Conservation (phyloP, 2,329 filamentous ascomycete species). For the Chaetomium sp. region DNA sequence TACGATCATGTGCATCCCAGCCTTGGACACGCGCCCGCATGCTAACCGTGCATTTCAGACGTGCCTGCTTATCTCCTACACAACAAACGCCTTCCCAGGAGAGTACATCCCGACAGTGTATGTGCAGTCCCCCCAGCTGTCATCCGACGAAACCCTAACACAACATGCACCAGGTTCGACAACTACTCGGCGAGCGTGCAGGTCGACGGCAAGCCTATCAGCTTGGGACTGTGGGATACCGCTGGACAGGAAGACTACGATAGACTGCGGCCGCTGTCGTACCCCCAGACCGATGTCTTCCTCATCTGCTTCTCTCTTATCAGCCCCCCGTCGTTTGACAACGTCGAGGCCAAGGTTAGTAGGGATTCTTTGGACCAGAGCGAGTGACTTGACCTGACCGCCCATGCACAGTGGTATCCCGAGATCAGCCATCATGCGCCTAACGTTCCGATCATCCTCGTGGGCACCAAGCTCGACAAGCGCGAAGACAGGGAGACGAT, state of each 20-base stretch:
- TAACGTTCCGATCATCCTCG: conserved; percentile 92
- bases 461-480: conserved; percentile 95
- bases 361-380: neutral
- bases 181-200: conserved; percentile 99
- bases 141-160: conserved; percentile 31
- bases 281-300: conserved; percentile 98
- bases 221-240: conserved; percentile 96
- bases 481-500: conserved; percentile 83
- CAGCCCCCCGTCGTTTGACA: conserved; percentile 96
- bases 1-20: conserved; percentile 47
- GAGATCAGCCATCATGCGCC: conserved; percentile 97
- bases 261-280: conserved; percentile 88
- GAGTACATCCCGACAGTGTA: conserved; percentile 99
- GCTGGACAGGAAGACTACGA: conserved; percentile 99
- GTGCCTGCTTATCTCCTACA: conserved; percentile 98
- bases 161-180: conserved; percentile 70
- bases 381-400: conserved; percentile 9
- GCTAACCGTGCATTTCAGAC: conserved; percentile 60
- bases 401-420: conserved; percentile 77
- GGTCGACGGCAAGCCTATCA: conserved; percentile 98
- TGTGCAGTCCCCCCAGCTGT: conserved; percentile 41
- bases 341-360: conserved; percentile 94
- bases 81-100: conserved; percentile 98
- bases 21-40: conserved; percentile 24
- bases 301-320: conserved; percentile 98